Evolutionary conservation across 1,284 basidiomycete species (phyloP).

Genomic region (Malassezia furfur): DNA sequence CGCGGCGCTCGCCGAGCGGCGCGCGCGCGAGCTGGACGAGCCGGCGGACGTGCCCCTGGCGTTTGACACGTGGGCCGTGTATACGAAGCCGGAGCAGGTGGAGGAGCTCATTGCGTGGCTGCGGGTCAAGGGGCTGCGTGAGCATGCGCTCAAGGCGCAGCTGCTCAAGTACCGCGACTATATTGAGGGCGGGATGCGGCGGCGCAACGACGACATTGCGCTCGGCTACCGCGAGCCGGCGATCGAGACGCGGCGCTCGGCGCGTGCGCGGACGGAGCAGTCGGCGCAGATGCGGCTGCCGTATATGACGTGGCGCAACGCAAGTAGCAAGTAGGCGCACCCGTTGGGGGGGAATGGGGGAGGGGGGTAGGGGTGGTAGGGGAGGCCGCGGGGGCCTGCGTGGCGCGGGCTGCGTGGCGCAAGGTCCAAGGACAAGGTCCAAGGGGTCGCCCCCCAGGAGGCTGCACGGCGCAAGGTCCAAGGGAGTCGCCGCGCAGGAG

Average conservation of each 20-base stretch:
- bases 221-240: slow-evolving; percentile 23
- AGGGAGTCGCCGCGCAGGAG: too few relatives aligned
- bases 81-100: slow-evolving; percentile 73
- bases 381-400: too few relatives aligned
- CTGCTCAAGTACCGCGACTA: slow-evolving; percentile 76
- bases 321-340: neutral
- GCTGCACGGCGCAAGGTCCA: too few relatives aligned
- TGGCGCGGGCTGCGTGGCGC: too few relatives aligned
- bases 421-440: too few relatives aligned
- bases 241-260: slow-evolving; percentile 21
- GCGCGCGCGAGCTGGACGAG: slow-evolving; percentile 59
- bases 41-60: slow-evolving; percentile 59
- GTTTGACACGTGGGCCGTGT: slow-evolving; percentile 77
- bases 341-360: neutral
- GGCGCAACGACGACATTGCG: slow-evolving; percentile 25
- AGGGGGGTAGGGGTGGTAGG: too few relatives aligned
- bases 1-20: slow-evolving; percentile 50
- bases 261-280: slow-evolving; percentile 17
- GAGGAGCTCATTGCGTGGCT: slow-evolving; percentile 77
- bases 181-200: slow-evolving; percentile 64
- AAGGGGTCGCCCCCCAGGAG: too few relatives aligned
- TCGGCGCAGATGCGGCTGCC: slow-evolving; percentile 17
- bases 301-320: slow-evolving; percentile 25
- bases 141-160: slow-evolving; percentile 67
- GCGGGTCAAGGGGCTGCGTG: slow-evolving; percentile 78